phyloP scores from a whole-genome alignment of 352 stramenopile genomes.

The Globisporangium orthogonon region DNA sequence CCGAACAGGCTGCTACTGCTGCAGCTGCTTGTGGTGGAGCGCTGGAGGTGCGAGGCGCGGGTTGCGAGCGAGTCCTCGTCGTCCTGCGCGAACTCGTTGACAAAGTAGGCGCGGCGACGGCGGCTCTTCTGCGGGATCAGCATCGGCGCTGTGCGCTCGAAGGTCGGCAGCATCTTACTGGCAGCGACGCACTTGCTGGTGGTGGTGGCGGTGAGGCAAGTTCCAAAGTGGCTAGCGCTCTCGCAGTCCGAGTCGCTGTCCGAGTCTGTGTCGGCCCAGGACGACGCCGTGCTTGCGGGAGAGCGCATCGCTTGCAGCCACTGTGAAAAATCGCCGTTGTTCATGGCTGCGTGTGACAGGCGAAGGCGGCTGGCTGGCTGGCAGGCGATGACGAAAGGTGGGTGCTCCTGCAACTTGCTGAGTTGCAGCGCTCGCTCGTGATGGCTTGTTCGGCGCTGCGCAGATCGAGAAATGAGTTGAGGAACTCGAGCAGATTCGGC shows the following conservation, averaged over 20 bases:
- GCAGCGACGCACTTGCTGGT: not conserved
- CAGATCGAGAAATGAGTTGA: conserved; percentile 26
- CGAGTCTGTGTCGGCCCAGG: conserved; percentile 58
- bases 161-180: conserved; percentile 12
- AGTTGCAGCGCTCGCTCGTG: not conserved
- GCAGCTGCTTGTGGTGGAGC: not conserved
- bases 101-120: conserved; percentile 11
- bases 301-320: conserved; percentile 37
- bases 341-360: not conserved
- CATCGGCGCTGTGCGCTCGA: conserved; percentile 44
- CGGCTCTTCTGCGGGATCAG: conserved; percentile 30
- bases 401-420: conserved; percentile 1
- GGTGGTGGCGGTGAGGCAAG: not conserved
- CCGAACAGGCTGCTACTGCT: not conserved
- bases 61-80: conserved; percentile 7
- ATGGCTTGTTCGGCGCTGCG: conserved; percentile 3
- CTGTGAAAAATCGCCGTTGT: conserved; percentile 28
- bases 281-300: conserved; percentile 13
- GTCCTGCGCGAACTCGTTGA: conserved; percentile 12
- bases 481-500: too few species aligned
- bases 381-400: not conserved
- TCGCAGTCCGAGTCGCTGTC: conserved; percentile 25
- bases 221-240: conserved; percentile 1
- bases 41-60: not conserved
- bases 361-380: not conserved